Conservation (phyloP, 495 filamentous ascomycete genomes). For the Aspergillus asperescens region DNA sequence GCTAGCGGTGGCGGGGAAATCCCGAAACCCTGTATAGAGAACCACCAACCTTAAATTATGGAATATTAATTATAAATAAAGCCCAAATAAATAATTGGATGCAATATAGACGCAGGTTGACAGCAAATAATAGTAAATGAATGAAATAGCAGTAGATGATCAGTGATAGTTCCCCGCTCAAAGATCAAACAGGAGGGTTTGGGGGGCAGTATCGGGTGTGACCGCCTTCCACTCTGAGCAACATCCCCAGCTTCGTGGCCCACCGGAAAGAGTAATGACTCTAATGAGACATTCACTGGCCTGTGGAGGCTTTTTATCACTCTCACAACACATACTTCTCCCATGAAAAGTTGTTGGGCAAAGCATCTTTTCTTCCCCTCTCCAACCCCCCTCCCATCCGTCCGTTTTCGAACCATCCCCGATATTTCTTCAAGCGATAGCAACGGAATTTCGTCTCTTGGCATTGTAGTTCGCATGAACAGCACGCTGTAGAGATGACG, state of each 20-base stretch:
- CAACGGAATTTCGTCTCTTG: conserved; percentile 21
- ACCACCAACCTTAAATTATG: no score
- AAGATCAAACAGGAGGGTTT: not conserved
- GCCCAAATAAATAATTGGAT: not conserved
- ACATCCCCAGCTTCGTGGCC: conserved; percentile 27
- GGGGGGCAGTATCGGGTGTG: not conserved
- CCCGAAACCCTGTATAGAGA: not conserved
- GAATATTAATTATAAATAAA: no score
- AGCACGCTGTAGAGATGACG: conserved; percentile 58
- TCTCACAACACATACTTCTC: conserved; percentile 7
- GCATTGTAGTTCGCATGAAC: conserved; percentile 14
- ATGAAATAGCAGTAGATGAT: not conserved
- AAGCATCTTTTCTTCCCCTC: not conserved
- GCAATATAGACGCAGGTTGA: not conserved
- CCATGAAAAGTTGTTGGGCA: conserved; percentile 16
- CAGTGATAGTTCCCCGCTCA: conserved; percentile 3
- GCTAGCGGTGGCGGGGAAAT: not conserved
- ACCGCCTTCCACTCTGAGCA: conserved; percentile 28
- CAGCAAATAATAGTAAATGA: not conserved
- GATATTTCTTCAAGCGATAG: conserved; percentile 1
- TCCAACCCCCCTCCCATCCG: not conserved
- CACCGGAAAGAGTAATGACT: conserved; percentile 20
- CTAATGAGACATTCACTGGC: conserved; percentile 15
- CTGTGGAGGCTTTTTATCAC: not conserved
- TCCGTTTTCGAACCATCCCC: conserved; percentile 9